Base-by-base conservation (phyloP, 2,329 filamentous ascomycete species). In the Westerdykella aurantiaca region DNA sequence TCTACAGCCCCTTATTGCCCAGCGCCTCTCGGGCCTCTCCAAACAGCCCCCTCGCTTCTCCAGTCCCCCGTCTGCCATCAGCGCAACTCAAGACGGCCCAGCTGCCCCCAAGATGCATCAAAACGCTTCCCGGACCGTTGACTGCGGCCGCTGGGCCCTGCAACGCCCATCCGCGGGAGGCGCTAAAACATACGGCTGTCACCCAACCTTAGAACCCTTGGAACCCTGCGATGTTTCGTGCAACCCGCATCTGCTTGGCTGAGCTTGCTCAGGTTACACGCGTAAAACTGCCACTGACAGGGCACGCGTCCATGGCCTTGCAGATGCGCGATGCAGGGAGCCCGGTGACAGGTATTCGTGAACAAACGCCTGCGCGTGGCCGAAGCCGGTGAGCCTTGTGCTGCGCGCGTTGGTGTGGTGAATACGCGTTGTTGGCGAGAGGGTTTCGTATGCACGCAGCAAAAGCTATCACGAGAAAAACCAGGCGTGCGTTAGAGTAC, bases 111-210 rank as follows among this genome's bases (percentile, higher is more conserved):
- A 31, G 31, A 43, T 31, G 37, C 29, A 16, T 25, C 42, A 21
- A 17, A 41, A 31, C 45, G 48, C 48, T 49, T 50, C 48, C 51
- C 33, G 17, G 33, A 10, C 18, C 33, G n/a, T 35, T 18, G n/a
- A 9, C 17, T 35, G 33, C 17, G 37, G 37, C 16, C 17, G 25
- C 25, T 29, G 25, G 10, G 25, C 25, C 25, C 25, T 29, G 25
- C 25, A 5, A 29, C 11, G 25, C 25, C 7, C 9, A 7, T 29
- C 11, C 11, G 25, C 25, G 25, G 25, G 7, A 40, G 37, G 44
- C 52, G 53, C 59, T 58, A 63, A 58, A 54, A 59, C 54, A 56
- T 62, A 63, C 60, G 60, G 59, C 56, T 63, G 61, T 57, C 55
- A 61, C 57, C 54, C 52, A 51, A 48, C 25, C 25, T 29, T 29